Evolutionary conservation across 1,284 basidiomycete genomes (phyloP).

Genomic region (Malassezia brasiliensis): DNA sequence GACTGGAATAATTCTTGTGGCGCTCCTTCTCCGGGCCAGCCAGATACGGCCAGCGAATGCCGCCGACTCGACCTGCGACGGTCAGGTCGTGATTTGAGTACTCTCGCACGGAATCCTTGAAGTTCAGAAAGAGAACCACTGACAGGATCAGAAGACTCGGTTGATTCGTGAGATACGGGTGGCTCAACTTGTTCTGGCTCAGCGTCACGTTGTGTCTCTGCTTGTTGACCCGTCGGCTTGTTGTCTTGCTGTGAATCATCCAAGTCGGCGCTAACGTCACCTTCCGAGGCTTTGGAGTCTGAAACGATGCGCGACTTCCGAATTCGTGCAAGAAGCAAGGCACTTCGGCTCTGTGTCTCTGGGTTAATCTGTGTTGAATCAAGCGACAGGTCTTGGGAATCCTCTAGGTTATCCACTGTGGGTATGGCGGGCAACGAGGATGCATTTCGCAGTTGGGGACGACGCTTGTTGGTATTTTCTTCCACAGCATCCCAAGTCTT

Average conservation of each 20-base stretch:
- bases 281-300: neutral
- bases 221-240: neutral
- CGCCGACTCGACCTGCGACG: constrained; percentile 3
- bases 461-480: neutral
- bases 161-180: neutral
- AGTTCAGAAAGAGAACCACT: neutral
- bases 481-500: neutral
- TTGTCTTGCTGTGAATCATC: neutral
- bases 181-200: neutral
- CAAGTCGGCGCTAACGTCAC: neutral
- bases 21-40: neutral
- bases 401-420: neutral
- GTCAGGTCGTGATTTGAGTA: neutral
- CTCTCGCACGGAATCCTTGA: constrained; percentile 6
- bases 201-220: neutral
- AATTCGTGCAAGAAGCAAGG: neutral
- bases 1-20: no score
- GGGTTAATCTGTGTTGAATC: neutral
- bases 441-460: neutral
- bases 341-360: neutral
- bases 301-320: neutral
- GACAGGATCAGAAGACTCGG: neutral
- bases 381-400: neutral
- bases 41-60: constrained; percentile 5
- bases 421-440: neutral